These are phyloP conservation scores for Cercospora zeina DNA, from an alignment of 2,329 filamentous ascomycete species.

Conservation along the genomic window DNA sequence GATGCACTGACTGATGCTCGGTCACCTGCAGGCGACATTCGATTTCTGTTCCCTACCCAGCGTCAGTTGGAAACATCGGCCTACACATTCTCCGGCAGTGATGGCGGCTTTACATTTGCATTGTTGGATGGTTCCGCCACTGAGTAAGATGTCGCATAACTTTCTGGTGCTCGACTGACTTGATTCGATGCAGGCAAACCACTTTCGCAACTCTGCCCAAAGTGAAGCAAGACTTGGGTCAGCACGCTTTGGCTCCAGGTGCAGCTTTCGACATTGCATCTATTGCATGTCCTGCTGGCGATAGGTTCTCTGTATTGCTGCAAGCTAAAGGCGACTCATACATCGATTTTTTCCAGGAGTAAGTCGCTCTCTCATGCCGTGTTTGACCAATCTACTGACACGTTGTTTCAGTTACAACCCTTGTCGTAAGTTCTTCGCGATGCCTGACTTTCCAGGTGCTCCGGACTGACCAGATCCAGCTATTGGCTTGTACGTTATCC, in stretches of 20 bases:
- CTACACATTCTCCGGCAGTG: constrained; percentile 49
- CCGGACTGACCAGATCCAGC: constrained; percentile 6
- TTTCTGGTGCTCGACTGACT: background rate
- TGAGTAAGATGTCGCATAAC: constrained; percentile 19
- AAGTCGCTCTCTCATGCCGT: constrained; percentile 27
- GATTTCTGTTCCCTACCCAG: constrained; percentile 64
- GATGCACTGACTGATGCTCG: background rate
- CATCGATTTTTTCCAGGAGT: constrained; percentile 28
- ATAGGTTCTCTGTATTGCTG: constrained; percentile 23
- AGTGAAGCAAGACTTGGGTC: constrained; percentile 19
- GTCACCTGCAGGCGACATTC: constrained; percentile 45
- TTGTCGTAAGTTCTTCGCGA: constrained; percentile 1
- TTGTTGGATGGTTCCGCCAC: constrained; percentile 51
- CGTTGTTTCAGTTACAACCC: constrained; percentile 8
- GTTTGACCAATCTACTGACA: background rate
- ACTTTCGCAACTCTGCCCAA: constrained; percentile 50
- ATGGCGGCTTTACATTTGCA: constrained; percentile 28
- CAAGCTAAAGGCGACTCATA: constrained; percentile 20
- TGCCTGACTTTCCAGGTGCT: background rate
- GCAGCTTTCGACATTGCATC: constrained; percentile 25
- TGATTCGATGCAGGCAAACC: constrained; percentile 42
- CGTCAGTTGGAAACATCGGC: constrained; percentile 60
- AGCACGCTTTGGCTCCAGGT: constrained; percentile 22
- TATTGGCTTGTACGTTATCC: constrained; percentile 12
- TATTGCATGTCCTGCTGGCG: constrained; percentile 25